Evolutionary conservation across 129 eudicot species (phyloP).

Genomic region (Helianthus annuus): HanXRQr2.0-SUNRISE NC_035445.2:137672761-137673260

Average conservation of each 20-base stretch:
- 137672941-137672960: conserved; percentile 58
- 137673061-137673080: conserved; percentile 34
- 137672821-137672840: not conserved
- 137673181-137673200: too few relatives aligned
- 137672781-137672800: not conserved
- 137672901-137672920: not conserved
- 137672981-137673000: conserved; percentile 68
- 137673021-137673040: conserved; percentile 34
- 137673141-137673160: not conserved
- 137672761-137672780: conserved; percentile 26
- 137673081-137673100: conserved; percentile 45
- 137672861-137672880: too few relatives aligned
- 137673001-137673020: conserved; percentile 54
- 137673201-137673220: too few relatives aligned
- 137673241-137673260: too few relatives aligned
- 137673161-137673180: too few relatives aligned
- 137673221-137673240: too few relatives aligned
- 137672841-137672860: too few relatives aligned
- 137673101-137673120: not conserved
- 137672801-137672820: too few relatives aligned
- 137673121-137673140: conserved; percentile 3
- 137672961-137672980: conserved; percentile 46
- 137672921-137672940: not conserved
- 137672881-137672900: not conserved
- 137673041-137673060: conserved; percentile 40